These are phyloP conservation scores for Leavenworthia alabamica DNA, from an alignment of 345 rosid genomes.

Conservation along the genomic window DNA sequence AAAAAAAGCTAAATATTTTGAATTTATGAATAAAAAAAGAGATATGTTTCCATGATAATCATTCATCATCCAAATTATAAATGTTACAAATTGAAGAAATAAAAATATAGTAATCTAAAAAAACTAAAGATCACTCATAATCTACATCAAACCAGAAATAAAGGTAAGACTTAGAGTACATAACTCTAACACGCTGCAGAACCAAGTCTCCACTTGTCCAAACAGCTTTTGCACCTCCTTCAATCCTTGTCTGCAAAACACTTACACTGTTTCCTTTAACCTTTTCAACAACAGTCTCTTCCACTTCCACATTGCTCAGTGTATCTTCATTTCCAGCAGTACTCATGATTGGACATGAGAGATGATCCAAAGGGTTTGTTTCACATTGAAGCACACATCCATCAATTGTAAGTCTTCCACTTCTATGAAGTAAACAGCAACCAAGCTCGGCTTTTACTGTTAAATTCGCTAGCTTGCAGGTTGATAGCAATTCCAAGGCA, in stretches of 20 bases:
- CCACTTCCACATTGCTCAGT: no score
- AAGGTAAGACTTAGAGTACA: slow-evolving; percentile 55
- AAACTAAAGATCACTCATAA: slow-evolving; percentile 23
- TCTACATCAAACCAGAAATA: slow-evolving; percentile 92
- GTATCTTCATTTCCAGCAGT: slow-evolving; percentile 45
- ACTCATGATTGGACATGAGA: slow-evolving; percentile 78
- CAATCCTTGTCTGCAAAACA: slow-evolving; percentile 71
- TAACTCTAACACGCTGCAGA: slow-evolving; percentile 84
- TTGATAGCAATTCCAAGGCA: slow-evolving; percentile 75
- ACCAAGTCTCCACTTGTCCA: slow-evolving; percentile 64
- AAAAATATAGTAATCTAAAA: background rate
- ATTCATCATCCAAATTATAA: slow-evolving; percentile 10
- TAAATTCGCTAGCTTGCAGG: slow-evolving; percentile 78
- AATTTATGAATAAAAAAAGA: no score
- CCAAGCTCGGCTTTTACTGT: slow-evolving; percentile 92
- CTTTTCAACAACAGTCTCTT: slow-evolving; percentile 28
- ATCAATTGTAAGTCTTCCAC: slow-evolving; percentile 82
- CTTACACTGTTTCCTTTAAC: slow-evolving; percentile 43
- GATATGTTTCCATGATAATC: no score
- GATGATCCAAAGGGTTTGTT: slow-evolving; percentile 70
- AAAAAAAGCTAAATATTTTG: no score
- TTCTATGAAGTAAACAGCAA: slow-evolving; percentile 85
- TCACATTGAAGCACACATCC: slow-evolving; percentile 90
- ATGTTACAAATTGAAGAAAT: slow-evolving; percentile 15
- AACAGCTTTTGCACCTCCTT: slow-evolving; percentile 92